Percentiles rank a stretch among this genome's conserved stretches.
Evolutionary conservation across 805 yeast species (phyloP).

Genomic region (Nakazawaea holstii): DNA sequence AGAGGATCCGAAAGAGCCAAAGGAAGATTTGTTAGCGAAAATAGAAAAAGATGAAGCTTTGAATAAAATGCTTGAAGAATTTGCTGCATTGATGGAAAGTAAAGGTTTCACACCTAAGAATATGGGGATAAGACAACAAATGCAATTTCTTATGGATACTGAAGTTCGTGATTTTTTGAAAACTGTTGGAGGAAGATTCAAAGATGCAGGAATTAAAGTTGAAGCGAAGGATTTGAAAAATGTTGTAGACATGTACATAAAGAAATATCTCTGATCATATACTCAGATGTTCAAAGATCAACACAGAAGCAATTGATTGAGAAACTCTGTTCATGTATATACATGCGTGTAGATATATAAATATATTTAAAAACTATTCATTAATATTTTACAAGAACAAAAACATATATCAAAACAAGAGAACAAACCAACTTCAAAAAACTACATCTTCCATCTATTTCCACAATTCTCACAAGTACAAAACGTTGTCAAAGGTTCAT

Average conservation of each 20-base stretch:
- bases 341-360: no score
- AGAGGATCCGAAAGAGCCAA: not conserved
- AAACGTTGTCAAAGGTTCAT: slow-evolving; percentile 96
- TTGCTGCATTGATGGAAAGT: slow-evolving; percentile 23
- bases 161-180: slow-evolving; percentile 21
- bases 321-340: no score
- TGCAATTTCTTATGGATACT: slow-evolving; percentile 22
- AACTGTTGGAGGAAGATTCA: slow-evolving; percentile 18
- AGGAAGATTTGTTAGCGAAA: not conserved
- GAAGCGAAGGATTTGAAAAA: slow-evolving; percentile 21
- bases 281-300: not conserved
- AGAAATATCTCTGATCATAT: not conserved
- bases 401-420: no score
- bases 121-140: slow-evolving; percentile 20
- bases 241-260: slow-evolving; percentile 15
- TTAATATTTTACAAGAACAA: not conserved
- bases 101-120: slow-evolving; percentile 14
- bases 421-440: slow-evolving; percentile 36
- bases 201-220: slow-evolving; percentile 19
- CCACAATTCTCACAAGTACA: slow-evolving; percentile 98
- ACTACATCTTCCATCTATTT: slow-evolving; percentile 86
- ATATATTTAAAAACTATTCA: no score
- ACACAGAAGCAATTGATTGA: not conserved
- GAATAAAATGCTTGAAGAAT: slow-evolving; percentile 26
- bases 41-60: slow-evolving; percentile 23